Conservation (phyloP, 164 flowering plant genomes). For the Stephania yunnanensis region DNA sequence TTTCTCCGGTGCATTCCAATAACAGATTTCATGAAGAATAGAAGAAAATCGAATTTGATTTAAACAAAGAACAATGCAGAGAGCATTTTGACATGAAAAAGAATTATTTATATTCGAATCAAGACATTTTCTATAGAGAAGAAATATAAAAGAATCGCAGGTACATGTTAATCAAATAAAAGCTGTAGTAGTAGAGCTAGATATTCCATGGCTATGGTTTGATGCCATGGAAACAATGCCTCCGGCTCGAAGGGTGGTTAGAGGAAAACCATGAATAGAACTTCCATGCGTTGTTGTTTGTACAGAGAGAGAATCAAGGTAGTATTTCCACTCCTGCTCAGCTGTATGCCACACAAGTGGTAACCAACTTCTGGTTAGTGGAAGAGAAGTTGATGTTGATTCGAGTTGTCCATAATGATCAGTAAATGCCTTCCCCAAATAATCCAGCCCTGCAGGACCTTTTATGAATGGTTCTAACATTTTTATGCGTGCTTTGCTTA, state of each 20-base stretch:
- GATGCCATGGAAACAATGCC: conserved; percentile 38
- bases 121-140: not conserved
- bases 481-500: conserved; percentile 71
- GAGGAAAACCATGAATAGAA: conserved; percentile 39
- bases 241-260: conserved; percentile 63
- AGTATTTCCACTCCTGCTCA: conserved; percentile 71
- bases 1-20: conserved; percentile 77
- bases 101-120: not conserved
- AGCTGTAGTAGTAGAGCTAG: conserved; percentile 27
- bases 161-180: not conserved
- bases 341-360: conserved; percentile 35
- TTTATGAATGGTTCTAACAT: conserved; percentile 71
- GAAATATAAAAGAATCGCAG: too few species aligned
- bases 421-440: conserved; percentile 64
- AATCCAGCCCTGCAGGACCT: conserved; percentile 83
- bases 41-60: not conserved
- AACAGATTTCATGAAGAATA: conserved; percentile 32
- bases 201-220: conserved; percentile 18
- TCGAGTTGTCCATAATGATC: conserved; percentile 60
- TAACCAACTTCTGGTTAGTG: conserved; percentile 60
- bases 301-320: conserved; percentile 31
- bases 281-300: conserved; percentile 20
- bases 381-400: conserved; percentile 43
- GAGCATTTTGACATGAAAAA: not conserved
- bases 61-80: not conserved